Evolutionary conservation across 805 yeast species (phyloP), one percentile per base, ranked within the genome.

Genomic region (Suhomyces tanzawaensis): DNA sequence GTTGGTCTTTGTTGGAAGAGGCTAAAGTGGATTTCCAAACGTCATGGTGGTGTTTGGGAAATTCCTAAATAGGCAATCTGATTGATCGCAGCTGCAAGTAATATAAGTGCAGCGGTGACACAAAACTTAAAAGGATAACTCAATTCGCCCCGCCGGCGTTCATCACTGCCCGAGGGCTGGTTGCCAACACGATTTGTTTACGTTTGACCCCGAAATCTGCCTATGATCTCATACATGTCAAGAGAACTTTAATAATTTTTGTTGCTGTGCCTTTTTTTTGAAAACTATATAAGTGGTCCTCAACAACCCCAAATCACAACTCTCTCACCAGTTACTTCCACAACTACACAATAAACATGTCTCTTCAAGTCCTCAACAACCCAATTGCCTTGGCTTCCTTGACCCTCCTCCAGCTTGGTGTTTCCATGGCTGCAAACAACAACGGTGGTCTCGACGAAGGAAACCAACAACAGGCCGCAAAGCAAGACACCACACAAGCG

Each of bases 401-500:
- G 18, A 27, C 36, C 19, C 18, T 29, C 14, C 23, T 21, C 36
- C 48, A 28, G 25, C 19, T 29, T 36, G 38, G 38, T n/a, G 38
- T 35, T 4, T 11, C 38, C 14, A 18, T 35, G 38, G 38, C 38
- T 32, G 37, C 37, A 15, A 21, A 34, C 40, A 11, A 23, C 39
- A 11, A 30, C 34, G 56, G 56, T 4, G 46, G 53, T 11, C 41
- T 52, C 13, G 56, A 41, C 17, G 45, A 37, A 4, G 28, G 17
- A 4, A 34, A 11, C 19, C 19, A 34, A 7, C 37, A 21, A 3
- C 28, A 25, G 19, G 18, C 41, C 27, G 18, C 23, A 7, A 24
- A 24, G 14, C 13, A n/a, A 5, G 13, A 7, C 27, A 13, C 13
- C 5, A 24, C 12, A 9, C 6, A 25, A 7, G 19, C 22, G 13